Percentiles rank a stretch among this genome's conserved stretches.
Evolutionary conservation across 2,329 filamentous ascomycete species (phyloP).

Genomic region (Gremmenia infestans): DNA sequence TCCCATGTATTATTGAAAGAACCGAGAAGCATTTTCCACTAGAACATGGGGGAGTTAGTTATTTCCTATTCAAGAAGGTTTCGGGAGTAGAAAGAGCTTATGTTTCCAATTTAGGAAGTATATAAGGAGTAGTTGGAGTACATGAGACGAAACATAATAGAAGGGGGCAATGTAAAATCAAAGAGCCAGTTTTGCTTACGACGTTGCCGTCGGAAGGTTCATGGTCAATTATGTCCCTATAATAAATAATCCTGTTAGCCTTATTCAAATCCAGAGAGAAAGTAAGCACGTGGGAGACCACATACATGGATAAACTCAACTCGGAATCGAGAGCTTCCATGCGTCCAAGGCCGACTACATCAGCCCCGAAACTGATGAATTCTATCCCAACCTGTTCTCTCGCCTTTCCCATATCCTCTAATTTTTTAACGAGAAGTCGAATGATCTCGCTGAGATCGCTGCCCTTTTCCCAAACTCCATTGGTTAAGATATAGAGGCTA

Average conservation of each 20-base stretch:
- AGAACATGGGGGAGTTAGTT: too few relatives aligned
- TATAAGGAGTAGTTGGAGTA: too few relatives aligned
- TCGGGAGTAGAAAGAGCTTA: too few relatives aligned
- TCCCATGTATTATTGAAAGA: not conserved
- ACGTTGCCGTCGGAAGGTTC: conserved; percentile 8
- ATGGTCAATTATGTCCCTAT: conserved; percentile 13
- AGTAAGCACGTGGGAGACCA: not conserved
- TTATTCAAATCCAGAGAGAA: too few relatives aligned
- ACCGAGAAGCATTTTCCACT: conserved; percentile 18
- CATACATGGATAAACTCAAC: conserved; percentile 9
- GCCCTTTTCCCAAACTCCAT: conserved; percentile 13
- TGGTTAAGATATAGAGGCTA: conserved; percentile 16
- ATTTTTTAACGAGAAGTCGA: conserved; percentile 2
- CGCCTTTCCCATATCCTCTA: not conserved
- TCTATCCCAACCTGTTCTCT: conserved; percentile 15
- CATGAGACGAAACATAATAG: too few relatives aligned
- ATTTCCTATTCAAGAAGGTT: too few relatives aligned
- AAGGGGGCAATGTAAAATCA: too few relatives aligned
- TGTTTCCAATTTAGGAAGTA: too few relatives aligned
- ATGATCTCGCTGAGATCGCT: conserved; percentile 1
- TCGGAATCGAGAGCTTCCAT: conserved; percentile 6
- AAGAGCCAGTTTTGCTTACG: too few relatives aligned
- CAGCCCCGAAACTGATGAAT: conserved; percentile 19
- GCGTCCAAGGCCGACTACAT: not conserved
- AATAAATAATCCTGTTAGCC: not conserved